These are phyloP conservation scores for Nothomitra cinnamomea DNA, from an alignment of 2,329 filamentous ascomycete species.

Conservation along the genomic window DNA sequence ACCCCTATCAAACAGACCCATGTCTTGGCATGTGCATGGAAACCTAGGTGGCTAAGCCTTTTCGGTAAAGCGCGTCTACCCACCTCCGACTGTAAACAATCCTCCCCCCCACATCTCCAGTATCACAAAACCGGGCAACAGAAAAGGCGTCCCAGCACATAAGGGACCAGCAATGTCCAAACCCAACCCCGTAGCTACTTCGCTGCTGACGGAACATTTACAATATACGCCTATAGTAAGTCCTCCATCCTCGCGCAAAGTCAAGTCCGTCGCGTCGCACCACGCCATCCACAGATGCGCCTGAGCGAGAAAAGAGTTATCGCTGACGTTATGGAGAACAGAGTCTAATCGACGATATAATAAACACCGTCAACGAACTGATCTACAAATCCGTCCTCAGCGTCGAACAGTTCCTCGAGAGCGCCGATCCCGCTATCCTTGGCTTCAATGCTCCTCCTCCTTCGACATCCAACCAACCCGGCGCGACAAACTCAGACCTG, in stretches of 20 bases:
- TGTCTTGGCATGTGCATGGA: too few relatives aligned
- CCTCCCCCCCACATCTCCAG: too few relatives aligned
- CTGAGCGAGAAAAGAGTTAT: constrained; percentile 4
- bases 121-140: too few relatives aligned
- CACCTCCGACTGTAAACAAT: too few relatives aligned
- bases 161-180: constrained; percentile 5
- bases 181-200: constrained; percentile 13
- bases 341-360: constrained; percentile 93
- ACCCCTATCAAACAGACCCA: too few relatives aligned
- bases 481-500: not conserved
- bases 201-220: constrained; percentile 85
- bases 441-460: constrained; percentile 48
- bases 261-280: not conserved
- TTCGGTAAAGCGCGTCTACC: too few relatives aligned
- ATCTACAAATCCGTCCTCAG: constrained; percentile 79
- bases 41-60: too few relatives aligned
- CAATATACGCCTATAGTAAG: constrained; percentile 81
- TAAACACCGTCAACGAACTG: constrained; percentile 89
- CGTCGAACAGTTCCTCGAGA: constrained; percentile 66
- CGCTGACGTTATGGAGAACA: constrained; percentile 21
- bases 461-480: constrained; percentile 26
- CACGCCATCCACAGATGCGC: constrained; percentile 7
- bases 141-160: too few relatives aligned
- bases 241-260: constrained; percentile 10
- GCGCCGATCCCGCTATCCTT: constrained; percentile 54